These are phyloP conservation scores for Colletotrichum sp. DNA, from an alignment of 2,329 filamentous ascomycete species.

Conservation along the genomic window DNA sequence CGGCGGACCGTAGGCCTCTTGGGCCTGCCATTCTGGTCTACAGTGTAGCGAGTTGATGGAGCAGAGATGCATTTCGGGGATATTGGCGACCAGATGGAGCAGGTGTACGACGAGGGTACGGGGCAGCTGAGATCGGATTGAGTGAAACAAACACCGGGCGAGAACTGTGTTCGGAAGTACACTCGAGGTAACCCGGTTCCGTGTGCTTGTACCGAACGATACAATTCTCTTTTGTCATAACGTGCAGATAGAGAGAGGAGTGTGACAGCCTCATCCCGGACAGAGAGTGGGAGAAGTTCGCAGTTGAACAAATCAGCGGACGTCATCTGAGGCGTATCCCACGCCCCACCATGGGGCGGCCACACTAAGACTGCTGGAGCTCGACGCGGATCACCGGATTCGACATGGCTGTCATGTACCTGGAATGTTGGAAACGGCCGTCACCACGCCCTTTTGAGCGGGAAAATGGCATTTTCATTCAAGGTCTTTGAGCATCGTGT, in stretches of 20 bases:
- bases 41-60: conserved; percentile 7
- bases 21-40: neutral
- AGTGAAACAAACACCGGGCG: neutral
- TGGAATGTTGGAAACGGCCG: conserved; percentile 17
- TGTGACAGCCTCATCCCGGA: conserved; percentile 22
- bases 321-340: conserved; percentile 17
- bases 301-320: conserved; percentile 20
- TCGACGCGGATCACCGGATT: conserved; percentile 22
- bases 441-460: neutral
- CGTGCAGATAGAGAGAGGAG: conserved; percentile 18
- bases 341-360: conserved; percentile 12
- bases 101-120: conserved; percentile 1
- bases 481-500: neutral
- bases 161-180: neutral
- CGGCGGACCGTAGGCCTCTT: neutral
- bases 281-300: conserved; percentile 19
- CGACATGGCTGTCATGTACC: conserved; percentile 2
- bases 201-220: conserved; percentile 2
- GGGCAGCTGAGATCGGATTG: neutral
- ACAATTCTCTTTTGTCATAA: conserved; percentile 22
- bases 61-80: conserved; percentile 1
- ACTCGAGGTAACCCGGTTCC: neutral
- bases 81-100: neutral
- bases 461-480: neutral
- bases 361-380: conserved; percentile 15